These are phyloP conservation scores for Daedalea quercina DNA, from an alignment of 768 basidiomycete genomes.

Conservation along the genomic window DNA sequence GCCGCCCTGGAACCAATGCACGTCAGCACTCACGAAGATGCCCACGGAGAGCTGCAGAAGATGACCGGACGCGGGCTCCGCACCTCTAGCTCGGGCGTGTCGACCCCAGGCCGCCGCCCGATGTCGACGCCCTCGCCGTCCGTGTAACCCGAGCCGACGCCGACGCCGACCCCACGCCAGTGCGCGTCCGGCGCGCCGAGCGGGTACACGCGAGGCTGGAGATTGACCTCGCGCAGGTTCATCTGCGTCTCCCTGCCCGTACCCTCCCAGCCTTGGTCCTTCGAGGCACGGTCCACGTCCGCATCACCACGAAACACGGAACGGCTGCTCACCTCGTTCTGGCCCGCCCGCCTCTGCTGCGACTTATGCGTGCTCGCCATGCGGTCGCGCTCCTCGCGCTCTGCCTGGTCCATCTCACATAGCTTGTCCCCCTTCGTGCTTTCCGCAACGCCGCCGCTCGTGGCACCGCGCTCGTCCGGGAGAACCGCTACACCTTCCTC, in stretches of 20 bases:
- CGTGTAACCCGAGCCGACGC: constrained; percentile 3
- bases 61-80: background rate
- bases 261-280: background rate
- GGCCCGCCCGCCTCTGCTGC: background rate
- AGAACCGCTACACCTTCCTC: constrained; percentile 42
- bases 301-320: background rate
- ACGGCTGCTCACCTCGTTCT: constrained; percentile 9
- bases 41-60: background rate
- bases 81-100: background rate
- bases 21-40: background rate
- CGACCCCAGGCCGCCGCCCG: background rate
- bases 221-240: constrained; percentile 11
- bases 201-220: constrained; percentile 16
- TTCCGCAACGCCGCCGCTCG: background rate
- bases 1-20: constrained; percentile 10
- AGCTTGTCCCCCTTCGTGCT: constrained; percentile 7
- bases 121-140: constrained; percentile 11
- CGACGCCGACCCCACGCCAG: constrained; percentile 14
- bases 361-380: background rate
- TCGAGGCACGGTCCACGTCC: background rate
- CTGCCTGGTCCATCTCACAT: background rate
- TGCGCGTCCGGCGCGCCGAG: constrained; percentile 13
- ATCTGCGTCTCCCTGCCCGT: constrained; percentile 12
- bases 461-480: constrained; percentile 32
- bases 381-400: background rate